Base-by-base conservation (phyloP, 1,139 yeast genomes). In the Diutina siamensis region DNA sequence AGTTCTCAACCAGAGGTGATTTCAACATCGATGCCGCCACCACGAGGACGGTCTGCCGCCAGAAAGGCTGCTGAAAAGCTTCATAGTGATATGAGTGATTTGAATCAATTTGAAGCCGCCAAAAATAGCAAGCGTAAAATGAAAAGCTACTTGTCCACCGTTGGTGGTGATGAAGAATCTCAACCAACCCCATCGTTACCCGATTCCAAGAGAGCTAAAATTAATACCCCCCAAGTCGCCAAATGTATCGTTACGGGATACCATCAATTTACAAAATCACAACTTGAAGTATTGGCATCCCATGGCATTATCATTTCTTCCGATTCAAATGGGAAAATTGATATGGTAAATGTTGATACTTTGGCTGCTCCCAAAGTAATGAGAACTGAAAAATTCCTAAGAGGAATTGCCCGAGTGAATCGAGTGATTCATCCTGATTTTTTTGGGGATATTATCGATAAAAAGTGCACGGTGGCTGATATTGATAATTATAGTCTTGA, bases 311-410 rank as follows among this genome's bases (percentile, higher is more conserved):
- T 67, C 36, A 72, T 76, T 10, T 57, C 71, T 15, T 20, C 8
- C 12, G 19, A 34, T 8, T 18, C 17, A 13, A 19, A 19, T 7
- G 13, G 10, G n/a, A n/a, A n/a, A n/a, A 59, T 64, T 21, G 67
- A 64, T 35, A 61, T 62, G 31, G 10, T 7, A 7, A 50, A 48
- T 38, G 55, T 57, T 34, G 73, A 78, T 53, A 64, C 81, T 36
- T 65, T 83, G 9, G 68, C 89, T 17, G 92, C 97, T 0, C 95
- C 97, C 1, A 78, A 79, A 50, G 71, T 83, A 12, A 61, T 83
- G 53, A 72, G 97, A 52, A 92, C 97, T 0, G 95, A 84, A 49
- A 92, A 92, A 61, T 89, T 89, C 56, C 68, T 92, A 48, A 60
- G 65, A 32, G 62, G 74, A 48, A 57, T 71, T 46, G 59, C 68